A percentile compares a stretch with the other conserved stretches of the same genome.
Conservation (phyloP, 2,329 filamentous ascomycete species). For the Albifimbria verrucaria region DNA sequence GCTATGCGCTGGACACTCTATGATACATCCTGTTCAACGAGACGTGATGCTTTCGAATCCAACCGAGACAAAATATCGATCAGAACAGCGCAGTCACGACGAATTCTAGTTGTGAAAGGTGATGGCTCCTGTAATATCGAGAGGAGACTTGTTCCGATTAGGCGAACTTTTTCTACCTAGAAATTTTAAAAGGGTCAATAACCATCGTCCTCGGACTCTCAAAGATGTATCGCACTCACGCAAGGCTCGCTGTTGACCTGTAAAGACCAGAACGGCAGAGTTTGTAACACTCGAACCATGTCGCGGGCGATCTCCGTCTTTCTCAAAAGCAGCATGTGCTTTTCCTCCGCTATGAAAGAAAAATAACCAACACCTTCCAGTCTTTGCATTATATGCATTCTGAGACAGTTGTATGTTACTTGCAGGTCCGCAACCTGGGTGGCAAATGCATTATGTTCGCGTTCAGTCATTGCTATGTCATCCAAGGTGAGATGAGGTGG, state of each 20-base stretch:
- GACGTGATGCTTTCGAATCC: constrained; percentile 41
- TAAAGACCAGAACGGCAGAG: constrained; percentile 38
- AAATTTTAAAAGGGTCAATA: background rate
- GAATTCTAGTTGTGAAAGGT: constrained; percentile 32
- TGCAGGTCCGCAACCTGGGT: constrained; percentile 40
- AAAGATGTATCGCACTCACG: constrained; percentile 19
- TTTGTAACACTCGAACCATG: constrained; percentile 36
- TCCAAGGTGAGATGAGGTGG: constrained; percentile 32
- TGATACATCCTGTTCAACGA: constrained; percentile 16
- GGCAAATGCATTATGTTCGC: constrained; percentile 19
- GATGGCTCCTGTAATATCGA: constrained; percentile 36
- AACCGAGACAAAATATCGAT: constrained; percentile 37
- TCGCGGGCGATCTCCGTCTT: constrained; percentile 42
- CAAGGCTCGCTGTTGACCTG: constrained; percentile 37
- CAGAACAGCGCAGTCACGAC: constrained; percentile 34
- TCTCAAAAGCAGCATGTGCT: constrained; percentile 7
- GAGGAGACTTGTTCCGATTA: constrained; percentile 34
- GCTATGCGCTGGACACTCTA: background rate
- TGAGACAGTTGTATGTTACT: constrained; percentile 28
- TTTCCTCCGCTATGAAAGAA: constrained; percentile 2
- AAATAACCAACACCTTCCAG: constrained; percentile 8
- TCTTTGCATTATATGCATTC: constrained; percentile 19
- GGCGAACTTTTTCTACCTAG: constrained; percentile 37
- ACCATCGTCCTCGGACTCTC: background rate
- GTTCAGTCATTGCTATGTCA: constrained; percentile 14